Evolutionary conservation across 768 basidiomycete species (phyloP).

Genomic region (Gymnopilus junonius): DNA sequence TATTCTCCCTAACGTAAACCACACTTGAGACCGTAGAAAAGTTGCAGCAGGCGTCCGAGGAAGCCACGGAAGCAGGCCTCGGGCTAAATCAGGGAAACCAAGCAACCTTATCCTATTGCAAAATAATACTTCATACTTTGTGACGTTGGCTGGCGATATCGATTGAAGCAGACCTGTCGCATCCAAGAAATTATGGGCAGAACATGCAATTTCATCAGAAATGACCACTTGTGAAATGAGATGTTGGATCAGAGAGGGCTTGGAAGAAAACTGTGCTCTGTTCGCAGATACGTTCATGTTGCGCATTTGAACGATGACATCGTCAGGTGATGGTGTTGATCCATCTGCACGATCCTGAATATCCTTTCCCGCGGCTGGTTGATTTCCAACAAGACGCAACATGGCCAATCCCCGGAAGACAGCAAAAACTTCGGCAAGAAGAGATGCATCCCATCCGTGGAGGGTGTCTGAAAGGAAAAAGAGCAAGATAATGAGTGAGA

Average conservation of each 20-base stretch:
- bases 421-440: slow-evolving; percentile 76
- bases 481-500: slow-evolving; percentile 66
- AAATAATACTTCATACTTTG: slow-evolving; percentile 70
- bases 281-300: slow-evolving; percentile 73
- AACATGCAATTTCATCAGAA: slow-evolving; percentile 53
- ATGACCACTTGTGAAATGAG: slow-evolving; percentile 59
- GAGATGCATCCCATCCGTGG: slow-evolving; percentile 63
- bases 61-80: slow-evolving; percentile 75
- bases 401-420: slow-evolving; percentile 81
- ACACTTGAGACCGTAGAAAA: slow-evolving; percentile 74
- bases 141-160: slow-evolving; percentile 67
- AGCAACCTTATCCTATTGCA: slow-evolving; percentile 70
- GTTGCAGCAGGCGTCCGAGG: slow-evolving; percentile 77
- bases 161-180: slow-evolving; percentile 68
- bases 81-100: slow-evolving; percentile 63
- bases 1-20: slow-evolving; percentile 64
- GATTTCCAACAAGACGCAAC: slow-evolving; percentile 62
- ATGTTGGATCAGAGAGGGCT: slow-evolving; percentile 65
- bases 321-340: slow-evolving; percentile 50
- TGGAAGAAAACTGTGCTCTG: slow-evolving; percentile 50
- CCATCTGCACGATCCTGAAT: slow-evolving; percentile 11
- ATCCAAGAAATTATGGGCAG: slow-evolving; percentile 76
- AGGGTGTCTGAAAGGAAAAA: slow-evolving; percentile 73
- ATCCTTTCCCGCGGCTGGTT: slow-evolving; percentile 46
- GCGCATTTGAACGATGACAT: slow-evolving; percentile 70